Percentiles rank a stretch among this genome's conserved stretches.
Conservation (phyloP, 208 protist species). For the Balamuthia mandrillaris region DNA sequence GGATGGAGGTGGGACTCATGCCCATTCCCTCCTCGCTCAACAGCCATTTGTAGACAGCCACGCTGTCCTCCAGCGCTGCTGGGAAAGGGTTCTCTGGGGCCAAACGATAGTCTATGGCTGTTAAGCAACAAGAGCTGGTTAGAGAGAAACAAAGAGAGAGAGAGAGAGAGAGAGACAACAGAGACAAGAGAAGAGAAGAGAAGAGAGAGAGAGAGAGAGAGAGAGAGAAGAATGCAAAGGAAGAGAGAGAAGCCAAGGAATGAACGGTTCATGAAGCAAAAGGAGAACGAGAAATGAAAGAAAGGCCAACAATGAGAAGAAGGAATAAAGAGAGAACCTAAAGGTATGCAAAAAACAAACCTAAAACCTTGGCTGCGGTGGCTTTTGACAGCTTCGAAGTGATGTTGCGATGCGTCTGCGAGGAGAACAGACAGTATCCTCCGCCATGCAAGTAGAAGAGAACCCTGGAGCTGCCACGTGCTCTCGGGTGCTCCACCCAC, state of each 20-base stretch:
- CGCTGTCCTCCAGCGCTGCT: neutral
- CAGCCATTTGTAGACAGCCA: neutral
- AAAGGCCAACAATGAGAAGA: too few species aligned
- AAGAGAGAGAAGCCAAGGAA: too few species aligned
- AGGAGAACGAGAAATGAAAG: too few species aligned
- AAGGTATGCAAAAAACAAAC: neutral
- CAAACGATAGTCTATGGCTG: neutral
- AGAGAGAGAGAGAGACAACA: neutral
- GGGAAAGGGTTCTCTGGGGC: constrained; percentile 29
- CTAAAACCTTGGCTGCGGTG: neutral
- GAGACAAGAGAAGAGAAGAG: neutral
- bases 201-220: too few species aligned
- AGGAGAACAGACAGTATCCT: constrained; percentile 1
- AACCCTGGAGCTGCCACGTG: neutral
- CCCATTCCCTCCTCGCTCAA: neutral
- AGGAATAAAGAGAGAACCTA: neutral
- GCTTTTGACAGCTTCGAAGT: constrained; percentile 7
- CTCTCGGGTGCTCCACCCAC: neutral
- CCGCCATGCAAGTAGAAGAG: neutral
- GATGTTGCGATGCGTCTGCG: neutral
- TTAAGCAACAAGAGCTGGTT: neutral
- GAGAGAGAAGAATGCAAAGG: too few species aligned
- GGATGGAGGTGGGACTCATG: neutral
- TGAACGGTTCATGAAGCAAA: too few species aligned
- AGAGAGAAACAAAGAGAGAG: neutral